Base-by-base conservation (phyloP, 371 early-diverging fungal genomes). In the Rhizopus stolonifer region DNA sequence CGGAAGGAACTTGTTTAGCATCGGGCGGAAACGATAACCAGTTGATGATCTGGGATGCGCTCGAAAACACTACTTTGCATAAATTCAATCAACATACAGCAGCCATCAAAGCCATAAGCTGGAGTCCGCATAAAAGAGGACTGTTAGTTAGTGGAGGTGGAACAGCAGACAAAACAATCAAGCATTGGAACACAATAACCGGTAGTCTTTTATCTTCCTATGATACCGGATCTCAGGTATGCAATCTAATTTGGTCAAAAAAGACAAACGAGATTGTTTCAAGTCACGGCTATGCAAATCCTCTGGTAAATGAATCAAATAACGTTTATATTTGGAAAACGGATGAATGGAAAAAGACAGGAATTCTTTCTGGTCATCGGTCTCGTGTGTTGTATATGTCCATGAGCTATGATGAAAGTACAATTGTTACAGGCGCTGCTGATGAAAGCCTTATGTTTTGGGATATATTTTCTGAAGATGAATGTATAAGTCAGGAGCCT, bases 371-470 rank as follows among this genome's bases (percentile, higher is more conserved):
- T 0, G 95, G 92, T 1, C 96, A 96, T 60, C 77, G 84, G 3
- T 63, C 66, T 13, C 87, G 99, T 45, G 93, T 99, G 8, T 74
- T 99, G 24, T 91, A 92, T 58, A 77, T 91, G 64, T 88, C 97
- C 0, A 65, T 94, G 53, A 88, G 89, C 21, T 91, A 95, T 0
- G 97, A 97, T 68, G 96, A 96, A 14, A 81, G 84, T 48, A 90
- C 85, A 4, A 77, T 99, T 3, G 98, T 90, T 14, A 92, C 96
- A 0, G 95, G 89, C 0, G 93, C 97, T 0, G 86, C 86, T 5
- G 99, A 99, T 71, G 98, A 98, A 70, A 94, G 92, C 4, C 69
- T 99, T 17, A 92, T 97, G 52, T 95, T 99, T 69, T 99, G 99
- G 99, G 89, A 90, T 53, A 32, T 76, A 1, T 72, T 70, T 43